Conservation (phyloP, 176 grass and related monocot species). For the Areca catechu region DNA sequence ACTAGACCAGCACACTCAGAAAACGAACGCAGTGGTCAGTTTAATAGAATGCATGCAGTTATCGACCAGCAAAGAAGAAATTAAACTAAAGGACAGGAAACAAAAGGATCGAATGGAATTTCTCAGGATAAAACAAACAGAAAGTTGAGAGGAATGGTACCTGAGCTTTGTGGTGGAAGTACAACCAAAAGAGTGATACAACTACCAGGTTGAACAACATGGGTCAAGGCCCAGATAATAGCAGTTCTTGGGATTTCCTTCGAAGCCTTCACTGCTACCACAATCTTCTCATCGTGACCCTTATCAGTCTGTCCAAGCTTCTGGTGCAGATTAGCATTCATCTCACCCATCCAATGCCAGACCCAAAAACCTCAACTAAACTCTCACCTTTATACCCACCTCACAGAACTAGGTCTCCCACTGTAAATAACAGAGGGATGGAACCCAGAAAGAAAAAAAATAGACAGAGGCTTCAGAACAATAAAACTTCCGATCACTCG, state of each 20-base stretch:
- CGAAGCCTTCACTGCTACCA: conserved; percentile 72
- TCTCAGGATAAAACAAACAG: conserved; percentile 1
- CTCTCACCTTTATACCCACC: background rate
- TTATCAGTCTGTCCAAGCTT: conserved; percentile 60
- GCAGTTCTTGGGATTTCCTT: conserved; percentile 89
- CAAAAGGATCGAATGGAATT: too few species aligned
- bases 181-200: conserved; percentile 76
- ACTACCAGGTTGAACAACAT: conserved; percentile 82
- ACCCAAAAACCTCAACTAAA: background rate
- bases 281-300: conserved; percentile 54
- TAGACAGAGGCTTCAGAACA: background rate
- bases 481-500: background rate
- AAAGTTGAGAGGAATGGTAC: conserved; percentile 29
- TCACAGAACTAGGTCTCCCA: background rate
- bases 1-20: too few species aligned
- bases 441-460: background rate
- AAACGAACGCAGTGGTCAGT: too few species aligned
- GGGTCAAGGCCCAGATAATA: conserved; percentile 81
- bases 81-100: background rate
- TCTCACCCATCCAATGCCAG: background rate
- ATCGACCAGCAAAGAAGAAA: conserved; percentile 6
- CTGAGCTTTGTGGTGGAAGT: conserved; percentile 60
- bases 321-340: conserved; percentile 40
- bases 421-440: background rate
- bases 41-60: background rate